Evolutionary conservation across 2,329 filamentous ascomycete genomes (phyloP), one percentile per base, ranked within the genome.

Genomic region (Ceratocystis eucalypticola): DNA sequence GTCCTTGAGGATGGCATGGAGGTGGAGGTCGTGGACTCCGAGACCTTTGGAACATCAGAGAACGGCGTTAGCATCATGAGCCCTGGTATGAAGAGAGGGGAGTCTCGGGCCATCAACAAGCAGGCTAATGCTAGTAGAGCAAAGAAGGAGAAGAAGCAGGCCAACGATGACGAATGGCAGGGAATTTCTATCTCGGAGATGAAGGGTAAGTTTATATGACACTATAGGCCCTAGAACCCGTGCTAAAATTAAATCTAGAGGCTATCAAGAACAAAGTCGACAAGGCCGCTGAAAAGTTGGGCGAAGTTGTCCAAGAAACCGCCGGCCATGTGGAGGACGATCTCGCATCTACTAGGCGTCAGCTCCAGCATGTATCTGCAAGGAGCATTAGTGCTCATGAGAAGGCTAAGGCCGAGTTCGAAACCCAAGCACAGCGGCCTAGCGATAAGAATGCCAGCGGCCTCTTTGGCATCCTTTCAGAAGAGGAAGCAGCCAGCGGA

Each of bases 1-100:
- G 46, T 68, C 46, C 22, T 59, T 5, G 66, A 59, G 7, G 64
- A 65, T 20, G 66, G 66, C 3, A 68, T 68, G 66, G 66, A 68
- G 10, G 64, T 65, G 25, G 64, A 63, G 12, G 48, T 68, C 28
- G 5, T 68, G 20, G 59, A 68, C 30, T 41, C 59, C 4, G 66
- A 68, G 41, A 61, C 50, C 15, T 66, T 57, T 66, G 66, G 66
- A 15, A 68, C 66, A 15, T 62, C 57, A 10, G 63, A 68, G 30
- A 64, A 66, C 22, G 64, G 66, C 25, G 64, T 68, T n/a, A 59
- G 44, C 37, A 30, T 65, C 12, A 37, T 28, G 59, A 61, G 25
- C 10, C 44, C 37, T 2, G 61, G 55, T 5, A 62, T 63, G 45
- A 68, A 68, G 48, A 64, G 53, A 28, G 64, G 64, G 12, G 57